Percentiles rank a stretch among this genome's conserved stretches.
Evolutionary conservation across 2,329 filamentous ascomycete genomes (phyloP).

Genomic region (Lasiodiplodia hormozganensis): DNA sequence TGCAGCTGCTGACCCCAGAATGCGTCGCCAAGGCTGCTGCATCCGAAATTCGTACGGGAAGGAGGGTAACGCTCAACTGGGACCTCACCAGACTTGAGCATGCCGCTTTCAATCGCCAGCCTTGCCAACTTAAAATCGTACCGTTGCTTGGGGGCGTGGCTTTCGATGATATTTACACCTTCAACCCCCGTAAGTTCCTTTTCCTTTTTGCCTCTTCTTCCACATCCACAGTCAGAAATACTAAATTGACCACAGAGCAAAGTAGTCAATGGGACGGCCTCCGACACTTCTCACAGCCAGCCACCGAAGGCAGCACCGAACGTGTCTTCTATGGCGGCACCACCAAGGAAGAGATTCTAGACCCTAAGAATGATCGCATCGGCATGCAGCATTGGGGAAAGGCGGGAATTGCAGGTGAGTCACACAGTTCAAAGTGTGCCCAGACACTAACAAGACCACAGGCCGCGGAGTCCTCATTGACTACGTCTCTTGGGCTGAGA

Average conservation of each 20-base stretch:
- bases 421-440: neutral
- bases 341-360: constrained; percentile 34
- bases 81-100: constrained; percentile 55
- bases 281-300: constrained; percentile 45
- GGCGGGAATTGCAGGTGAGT: constrained; percentile 20
- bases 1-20: constrained; percentile 61
- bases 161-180: constrained; percentile 42
- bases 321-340: constrained; percentile 36
- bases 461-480: constrained; percentile 30
- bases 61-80: constrained; percentile 49
- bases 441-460: neutral
- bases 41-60: constrained; percentile 53
- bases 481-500: constrained; percentile 16
- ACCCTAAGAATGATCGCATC: constrained; percentile 30
- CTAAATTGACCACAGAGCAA: constrained; percentile 33
- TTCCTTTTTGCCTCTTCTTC: no score
- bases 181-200: constrained; percentile 33
- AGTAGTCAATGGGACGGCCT: constrained; percentile 47
- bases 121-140: constrained; percentile 59
- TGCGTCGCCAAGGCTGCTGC: constrained; percentile 53
- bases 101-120: constrained; percentile 60
- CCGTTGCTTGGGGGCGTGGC: constrained; percentile 55
- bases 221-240: neutral
- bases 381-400: constrained; percentile 29
- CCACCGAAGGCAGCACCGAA: constrained; percentile 28